A percentile compares a stretch with the other conserved stretches of the same genome.
Evolutionary conservation across 176 grass and related monocot species (phyloP).

Genomic region (Elaeis guineensis): DNA sequence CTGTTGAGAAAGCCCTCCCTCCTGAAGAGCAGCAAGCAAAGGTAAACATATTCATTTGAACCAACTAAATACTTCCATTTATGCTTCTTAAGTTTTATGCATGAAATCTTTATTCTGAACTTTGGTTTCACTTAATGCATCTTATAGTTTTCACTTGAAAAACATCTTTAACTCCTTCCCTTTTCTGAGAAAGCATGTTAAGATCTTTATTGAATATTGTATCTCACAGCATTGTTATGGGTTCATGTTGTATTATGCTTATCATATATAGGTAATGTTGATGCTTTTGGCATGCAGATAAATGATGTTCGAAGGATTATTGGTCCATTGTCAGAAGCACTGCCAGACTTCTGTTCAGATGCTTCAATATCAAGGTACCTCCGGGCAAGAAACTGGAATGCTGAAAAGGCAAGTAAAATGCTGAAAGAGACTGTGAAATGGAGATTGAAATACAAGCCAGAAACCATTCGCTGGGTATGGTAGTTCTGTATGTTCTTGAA

Average conservation of each 20-base stretch:
- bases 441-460: conserved; percentile 49
- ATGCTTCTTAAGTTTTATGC: no score
- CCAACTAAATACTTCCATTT: neutral
- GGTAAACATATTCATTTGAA: neutral
- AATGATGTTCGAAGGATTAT: conserved; percentile 50
- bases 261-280: neutral
- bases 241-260: neutral
- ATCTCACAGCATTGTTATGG: no score
- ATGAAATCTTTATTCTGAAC: no score
- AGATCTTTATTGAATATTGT: neutral
- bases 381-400: conserved; percentile 59
- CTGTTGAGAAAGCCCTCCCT: neutral
- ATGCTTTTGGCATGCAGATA: conserved; percentile 26
- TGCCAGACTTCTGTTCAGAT: conserved; percentile 52
- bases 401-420: conserved; percentile 64
- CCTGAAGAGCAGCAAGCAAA: conserved; percentile 1
- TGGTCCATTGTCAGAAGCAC: conserved; percentile 21
- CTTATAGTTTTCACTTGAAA: no score
- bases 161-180: no score
- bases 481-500: conserved; percentile 1
- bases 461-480: conserved; percentile 56
- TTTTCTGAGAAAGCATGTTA: no score
- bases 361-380: conserved; percentile 43
- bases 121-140: no score
- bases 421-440: conserved; percentile 62